A percentile compares a stretch with the other conserved stretches of the same genome.
phyloP scores from a whole-genome alignment of 192 early-diverging fungal genomes.

The Diversispora eburnea region DNA sequence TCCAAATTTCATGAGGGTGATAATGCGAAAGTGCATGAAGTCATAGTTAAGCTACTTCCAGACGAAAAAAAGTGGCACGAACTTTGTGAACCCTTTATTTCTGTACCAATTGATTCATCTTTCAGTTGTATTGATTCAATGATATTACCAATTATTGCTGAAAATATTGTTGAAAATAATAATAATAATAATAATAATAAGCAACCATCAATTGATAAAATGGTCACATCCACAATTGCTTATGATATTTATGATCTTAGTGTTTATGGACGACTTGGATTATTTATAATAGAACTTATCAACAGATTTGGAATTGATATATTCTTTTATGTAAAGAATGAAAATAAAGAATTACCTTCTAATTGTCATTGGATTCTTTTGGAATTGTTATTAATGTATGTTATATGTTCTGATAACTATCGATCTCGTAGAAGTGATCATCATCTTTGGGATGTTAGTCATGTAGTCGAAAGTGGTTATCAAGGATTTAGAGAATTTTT shows the following conservation, averaged over 20 bases:
- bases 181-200: neutral
- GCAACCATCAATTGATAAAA: neutral
- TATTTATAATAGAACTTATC: constrained; percentile 45
- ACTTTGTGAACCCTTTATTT: constrained; percentile 33
- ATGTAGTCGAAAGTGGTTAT: constrained; percentile 14
- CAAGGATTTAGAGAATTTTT: constrained; percentile 19
- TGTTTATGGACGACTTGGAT: constrained; percentile 41
- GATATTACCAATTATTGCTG: neutral
- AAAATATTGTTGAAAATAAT: neutral
- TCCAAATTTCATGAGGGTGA: constrained; percentile 13
- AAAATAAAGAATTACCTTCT: constrained; percentile 24
- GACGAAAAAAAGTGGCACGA: constrained; percentile 41
- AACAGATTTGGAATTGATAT: constrained; percentile 24
- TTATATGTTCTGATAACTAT: constrained; percentile 14
- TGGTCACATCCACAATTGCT: neutral
- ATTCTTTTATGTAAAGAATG: constrained; percentile 33
- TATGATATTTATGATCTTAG: constrained; percentile 54
- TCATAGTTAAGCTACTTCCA: constrained; percentile 31
- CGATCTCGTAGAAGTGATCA: constrained; percentile 1
- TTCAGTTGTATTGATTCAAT: constrained; percentile 26
- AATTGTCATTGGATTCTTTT: constrained; percentile 8
- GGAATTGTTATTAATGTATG: constrained; percentile 20
- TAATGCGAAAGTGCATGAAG: neutral
- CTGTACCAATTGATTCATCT: constrained; percentile 25
- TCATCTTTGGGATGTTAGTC: constrained; percentile 25